Evolutionary conservation across 2,329 filamentous ascomycete genomes (phyloP).

Genomic region (Sporothrix dimorphospora): DNA sequence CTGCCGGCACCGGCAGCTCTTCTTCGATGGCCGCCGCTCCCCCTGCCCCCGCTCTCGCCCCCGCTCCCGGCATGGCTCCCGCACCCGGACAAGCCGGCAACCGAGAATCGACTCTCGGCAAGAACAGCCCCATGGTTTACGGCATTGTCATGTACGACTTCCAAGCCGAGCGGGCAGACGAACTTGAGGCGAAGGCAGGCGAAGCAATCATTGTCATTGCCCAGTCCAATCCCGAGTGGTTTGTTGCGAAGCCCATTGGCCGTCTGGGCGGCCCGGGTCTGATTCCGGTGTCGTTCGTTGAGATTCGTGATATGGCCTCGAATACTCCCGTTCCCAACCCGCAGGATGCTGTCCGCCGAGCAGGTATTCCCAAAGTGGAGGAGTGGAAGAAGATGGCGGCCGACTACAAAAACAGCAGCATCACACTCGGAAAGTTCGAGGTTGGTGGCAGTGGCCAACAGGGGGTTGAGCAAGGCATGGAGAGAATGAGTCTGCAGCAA

Average conservation of each 20-base stretch:
- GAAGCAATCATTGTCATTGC: constrained; percentile 98
- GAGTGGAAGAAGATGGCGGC: constrained; percentile 99
- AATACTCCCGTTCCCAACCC: constrained; percentile 81
- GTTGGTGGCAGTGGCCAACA: constrained; percentile 50
- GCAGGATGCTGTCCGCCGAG: constrained; percentile 80
- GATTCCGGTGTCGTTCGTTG: constrained; percentile 95
- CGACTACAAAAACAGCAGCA: constrained; percentile 99
- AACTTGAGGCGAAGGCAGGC: constrained; percentile 90
- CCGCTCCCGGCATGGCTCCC: constrained; percentile 39
- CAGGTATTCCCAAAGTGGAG: constrained; percentile 91
- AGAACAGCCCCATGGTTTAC: constrained; percentile 84
- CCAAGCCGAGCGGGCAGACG: constrained; percentile 90
- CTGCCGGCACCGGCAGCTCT: constrained; percentile 15
- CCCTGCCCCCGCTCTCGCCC: constrained; percentile 35
- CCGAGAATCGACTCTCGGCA: constrained; percentile 54
- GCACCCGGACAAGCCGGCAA: constrained; percentile 44
- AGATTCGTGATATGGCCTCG: constrained; percentile 91
- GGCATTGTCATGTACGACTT: constrained; percentile 98
- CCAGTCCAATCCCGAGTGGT: constrained; percentile 98
- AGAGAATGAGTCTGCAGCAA: constrained; percentile 76
- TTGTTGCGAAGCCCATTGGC: constrained; percentile 98
- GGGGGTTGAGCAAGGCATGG: constrained; percentile 70
- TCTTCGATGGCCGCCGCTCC: constrained; percentile 21
- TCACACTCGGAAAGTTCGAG: constrained; percentile 90
- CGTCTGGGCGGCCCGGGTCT: constrained; percentile 91